Conservation (phyloP, 1,284 basidiomycete species). For the Mycosarcoma maydis region DNA sequence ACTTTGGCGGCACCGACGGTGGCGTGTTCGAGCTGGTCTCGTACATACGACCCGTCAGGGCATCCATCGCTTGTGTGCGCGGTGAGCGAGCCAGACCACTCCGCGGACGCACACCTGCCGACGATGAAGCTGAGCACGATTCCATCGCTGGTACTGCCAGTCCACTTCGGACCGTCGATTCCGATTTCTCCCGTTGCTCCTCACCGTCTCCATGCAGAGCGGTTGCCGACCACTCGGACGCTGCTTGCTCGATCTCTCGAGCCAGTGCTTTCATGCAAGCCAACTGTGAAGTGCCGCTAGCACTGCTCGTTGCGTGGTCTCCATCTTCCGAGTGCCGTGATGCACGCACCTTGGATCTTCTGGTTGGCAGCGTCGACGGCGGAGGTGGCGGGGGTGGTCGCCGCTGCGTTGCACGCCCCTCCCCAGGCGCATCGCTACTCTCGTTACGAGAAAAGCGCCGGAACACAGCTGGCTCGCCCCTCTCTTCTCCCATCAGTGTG, state of each 20-base stretch:
- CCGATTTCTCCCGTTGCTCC: not conserved
- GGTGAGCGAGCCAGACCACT: slow-evolving; percentile 21
- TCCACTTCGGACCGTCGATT: not conserved
- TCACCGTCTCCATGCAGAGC: not conserved
- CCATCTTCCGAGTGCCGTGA: slow-evolving; percentile 2
- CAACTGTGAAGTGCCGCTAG: not conserved
- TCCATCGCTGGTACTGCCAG: slow-evolving; percentile 5
- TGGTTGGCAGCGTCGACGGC: slow-evolving; percentile 15
- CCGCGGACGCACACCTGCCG: no score
- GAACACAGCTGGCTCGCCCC: slow-evolving; percentile 17
- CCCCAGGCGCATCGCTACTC: not conserved
- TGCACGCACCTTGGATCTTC: slow-evolving; percentile 5
- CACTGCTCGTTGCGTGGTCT: not conserved
- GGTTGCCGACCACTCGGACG: slow-evolving; percentile 12
- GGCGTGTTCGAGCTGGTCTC: slow-evolving; percentile 5
- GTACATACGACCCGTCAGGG: slow-evolving; percentile 27
- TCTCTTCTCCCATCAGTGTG: not conserved
- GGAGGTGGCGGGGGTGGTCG: slow-evolving; percentile 20
- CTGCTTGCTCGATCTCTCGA: slow-evolving; percentile 29
- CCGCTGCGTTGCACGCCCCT: not conserved
- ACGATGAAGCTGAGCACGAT: no score
- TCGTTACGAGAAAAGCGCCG: slow-evolving; percentile 16
- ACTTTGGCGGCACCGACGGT: slow-evolving; percentile 30
- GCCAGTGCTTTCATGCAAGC: slow-evolving; percentile 25
- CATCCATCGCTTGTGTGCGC: slow-evolving; percentile 41